Conservation (phyloP, 441 rosid genomes). For the Adansonia rubrostipa region DNA sequence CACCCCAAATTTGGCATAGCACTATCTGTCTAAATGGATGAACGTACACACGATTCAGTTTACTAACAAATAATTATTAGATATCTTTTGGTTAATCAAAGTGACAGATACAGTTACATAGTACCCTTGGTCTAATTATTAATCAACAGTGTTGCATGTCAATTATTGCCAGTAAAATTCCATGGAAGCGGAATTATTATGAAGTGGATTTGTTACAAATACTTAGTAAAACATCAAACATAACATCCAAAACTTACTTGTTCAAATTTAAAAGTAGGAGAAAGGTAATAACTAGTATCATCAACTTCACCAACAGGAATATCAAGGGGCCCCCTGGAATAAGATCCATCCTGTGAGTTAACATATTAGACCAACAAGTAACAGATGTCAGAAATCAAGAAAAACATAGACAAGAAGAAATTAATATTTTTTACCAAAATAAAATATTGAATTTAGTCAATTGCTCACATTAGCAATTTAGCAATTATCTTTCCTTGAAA, state of each 20-base stretch:
- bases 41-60: background rate
- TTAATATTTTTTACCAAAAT: background rate
- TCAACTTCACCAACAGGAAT: constrained; percentile 66
- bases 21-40: background rate
- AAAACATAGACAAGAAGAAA: background rate
- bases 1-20: background rate
- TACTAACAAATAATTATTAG: background rate
- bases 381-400: background rate
- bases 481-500: background rate
- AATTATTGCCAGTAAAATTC: constrained; percentile 1
- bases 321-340: constrained; percentile 83
- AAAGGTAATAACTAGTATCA: constrained; percentile 61
- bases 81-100: background rate
- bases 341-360: constrained; percentile 79
- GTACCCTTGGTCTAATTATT: background rate
- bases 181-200: background rate
- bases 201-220: background rate
- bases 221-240: background rate
- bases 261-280: constrained; percentile 86
- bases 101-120: background rate
- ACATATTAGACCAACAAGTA: constrained; percentile 2
- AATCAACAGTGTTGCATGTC: background rate
- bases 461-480: background rate
- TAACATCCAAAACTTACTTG: constrained; percentile 55
- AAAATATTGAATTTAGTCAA: background rate